A percentile compares a stretch with the other conserved stretches of the same genome.
Conservation (phyloP, 2,329 filamentous ascomycete species). For the Paraconiothyrium brasiliense region DNA sequence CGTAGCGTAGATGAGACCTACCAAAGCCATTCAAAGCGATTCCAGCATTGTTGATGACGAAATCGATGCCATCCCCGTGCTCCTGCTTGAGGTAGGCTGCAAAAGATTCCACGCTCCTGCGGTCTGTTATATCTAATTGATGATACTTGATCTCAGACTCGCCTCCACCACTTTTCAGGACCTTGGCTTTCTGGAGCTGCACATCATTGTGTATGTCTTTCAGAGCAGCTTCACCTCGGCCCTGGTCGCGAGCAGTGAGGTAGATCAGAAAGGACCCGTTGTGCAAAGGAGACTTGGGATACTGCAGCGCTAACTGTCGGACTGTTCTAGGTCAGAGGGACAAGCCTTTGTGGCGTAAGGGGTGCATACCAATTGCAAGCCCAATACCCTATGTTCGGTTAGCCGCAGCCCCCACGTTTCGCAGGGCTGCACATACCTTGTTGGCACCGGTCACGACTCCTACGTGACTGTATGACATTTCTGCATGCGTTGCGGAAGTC, state of each 20-base stretch:
- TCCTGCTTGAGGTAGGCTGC: slow-evolving; percentile 53
- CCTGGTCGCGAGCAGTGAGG: slow-evolving; percentile 61
- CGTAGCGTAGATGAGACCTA: slow-evolving; percentile 23
- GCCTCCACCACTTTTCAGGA: slow-evolving; percentile 48
- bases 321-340: slow-evolving; percentile 43
- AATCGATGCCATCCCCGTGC: slow-evolving; percentile 61
- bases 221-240: slow-evolving; percentile 59
- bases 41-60: slow-evolving; percentile 65
- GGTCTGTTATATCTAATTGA: slow-evolving; percentile 59
- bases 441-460: slow-evolving; percentile 65
- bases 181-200: slow-evolving; percentile 58
- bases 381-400: slow-evolving; percentile 51
- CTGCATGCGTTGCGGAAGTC: background rate
- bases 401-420: slow-evolving; percentile 14
- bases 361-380: slow-evolving; percentile 55
- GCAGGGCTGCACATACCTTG: slow-evolving; percentile 49
- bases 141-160: slow-evolving; percentile 59
- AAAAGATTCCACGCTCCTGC: slow-evolving; percentile 56
- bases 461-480: slow-evolving; percentile 50
- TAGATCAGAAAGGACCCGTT: slow-evolving; percentile 62
- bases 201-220: slow-evolving; percentile 55
- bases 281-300: slow-evolving; percentile 59
- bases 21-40: slow-evolving; percentile 59
- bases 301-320: slow-evolving; percentile 63
- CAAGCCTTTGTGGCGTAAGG: background rate